Evolutionary conservation across 75 land plant genomes (phyloP).

Genomic region (Pseudotsuga menziesii): DNA sequence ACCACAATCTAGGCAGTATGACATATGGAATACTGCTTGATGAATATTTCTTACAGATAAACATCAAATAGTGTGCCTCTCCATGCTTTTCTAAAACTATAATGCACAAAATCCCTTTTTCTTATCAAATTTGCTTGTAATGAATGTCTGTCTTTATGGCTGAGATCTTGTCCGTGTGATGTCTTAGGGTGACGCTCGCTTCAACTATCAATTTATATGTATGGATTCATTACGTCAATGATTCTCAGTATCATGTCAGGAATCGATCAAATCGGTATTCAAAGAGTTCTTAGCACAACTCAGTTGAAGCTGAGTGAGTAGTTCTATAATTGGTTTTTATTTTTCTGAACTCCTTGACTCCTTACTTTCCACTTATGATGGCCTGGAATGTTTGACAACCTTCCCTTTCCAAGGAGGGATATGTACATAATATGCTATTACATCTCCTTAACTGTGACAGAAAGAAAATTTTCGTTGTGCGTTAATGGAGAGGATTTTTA

Average conservation of each 20-base stretch:
- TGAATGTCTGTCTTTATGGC: not conserved
- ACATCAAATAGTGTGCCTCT: not conserved
- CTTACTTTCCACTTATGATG: not conserved
- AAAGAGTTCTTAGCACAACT: slow-evolving; percentile 6
- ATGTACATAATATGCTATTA: not conserved
- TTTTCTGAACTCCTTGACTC: not conserved
- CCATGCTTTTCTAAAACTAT: not conserved
- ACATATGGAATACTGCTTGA: too few relatives aligned
- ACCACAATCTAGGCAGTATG: not conserved
- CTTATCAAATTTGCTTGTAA: not conserved
- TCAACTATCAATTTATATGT: slow-evolving; percentile 17
- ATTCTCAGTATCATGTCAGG: not conserved
- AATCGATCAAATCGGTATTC: not conserved
- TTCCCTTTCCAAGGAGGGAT: not conserved
- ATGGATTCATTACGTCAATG: slow-evolving; percentile 13
- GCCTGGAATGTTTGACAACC: not conserved
- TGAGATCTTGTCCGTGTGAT: not conserved
- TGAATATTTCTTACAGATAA: not conserved
- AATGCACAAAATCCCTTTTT: not conserved
- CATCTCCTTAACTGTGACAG: not conserved
- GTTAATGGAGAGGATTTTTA: not conserved
- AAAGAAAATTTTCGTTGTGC: not conserved
- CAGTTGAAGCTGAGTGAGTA: not conserved
- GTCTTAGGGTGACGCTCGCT: slow-evolving; percentile 23
- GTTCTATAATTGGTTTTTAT: not conserved